These are phyloP conservation scores for Trypanosoma vivax DNA, from an alignment of 208 protist genomes.

Conservation along the genomic window DNA sequence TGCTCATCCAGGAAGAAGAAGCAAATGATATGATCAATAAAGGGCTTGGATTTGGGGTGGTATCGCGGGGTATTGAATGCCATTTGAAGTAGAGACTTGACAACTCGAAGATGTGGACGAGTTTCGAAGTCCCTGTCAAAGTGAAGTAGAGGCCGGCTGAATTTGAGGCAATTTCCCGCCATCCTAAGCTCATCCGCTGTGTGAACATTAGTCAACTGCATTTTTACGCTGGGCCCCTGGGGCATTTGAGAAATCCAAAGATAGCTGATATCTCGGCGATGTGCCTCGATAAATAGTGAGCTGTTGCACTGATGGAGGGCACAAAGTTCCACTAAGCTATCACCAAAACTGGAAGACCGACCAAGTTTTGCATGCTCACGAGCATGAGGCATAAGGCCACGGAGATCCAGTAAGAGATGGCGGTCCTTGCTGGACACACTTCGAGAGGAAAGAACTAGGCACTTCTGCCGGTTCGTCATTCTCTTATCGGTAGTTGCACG, in stretches of 20 bases:
- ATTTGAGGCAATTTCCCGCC: slow-evolving; percentile 98
- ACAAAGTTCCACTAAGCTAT: slow-evolving; percentile 84
- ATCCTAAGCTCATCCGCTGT: slow-evolving; percentile 97
- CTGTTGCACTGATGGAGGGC: slow-evolving; percentile 92
- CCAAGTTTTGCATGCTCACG: slow-evolving; percentile 91
- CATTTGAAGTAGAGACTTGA: slow-evolving; percentile 96
- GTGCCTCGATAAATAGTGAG: slow-evolving; percentile 90
- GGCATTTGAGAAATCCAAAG: slow-evolving; percentile 92
- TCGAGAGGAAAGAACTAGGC: slow-evolving; percentile 86
- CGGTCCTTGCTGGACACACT: slow-evolving; percentile 89
- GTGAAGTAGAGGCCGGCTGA: slow-evolving; percentile 93
- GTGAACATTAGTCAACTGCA: slow-evolving; percentile 94
- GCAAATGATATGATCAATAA: slow-evolving; percentile 96
- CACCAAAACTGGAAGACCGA: slow-evolving; percentile 51
- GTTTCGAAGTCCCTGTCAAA: slow-evolving; percentile 96
- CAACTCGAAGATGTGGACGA: slow-evolving; percentile 83
- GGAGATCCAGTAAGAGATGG: slow-evolving; percentile 92
- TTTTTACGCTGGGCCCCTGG: slow-evolving; percentile 92
- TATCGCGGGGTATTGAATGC: slow-evolving; percentile 94
- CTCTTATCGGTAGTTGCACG: slow-evolving; percentile 62
- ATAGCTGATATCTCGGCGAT: slow-evolving; percentile 88
- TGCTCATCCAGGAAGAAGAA: slow-evolving; percentile 95
- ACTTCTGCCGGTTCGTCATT: slow-evolving; percentile 93
- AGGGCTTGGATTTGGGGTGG: slow-evolving; percentile 97
- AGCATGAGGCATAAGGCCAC: slow-evolving; percentile 91